Conservation (phyloP, 2,329 filamentous ascomycete genomes). For the Hypomyces rosellus region DNA sequence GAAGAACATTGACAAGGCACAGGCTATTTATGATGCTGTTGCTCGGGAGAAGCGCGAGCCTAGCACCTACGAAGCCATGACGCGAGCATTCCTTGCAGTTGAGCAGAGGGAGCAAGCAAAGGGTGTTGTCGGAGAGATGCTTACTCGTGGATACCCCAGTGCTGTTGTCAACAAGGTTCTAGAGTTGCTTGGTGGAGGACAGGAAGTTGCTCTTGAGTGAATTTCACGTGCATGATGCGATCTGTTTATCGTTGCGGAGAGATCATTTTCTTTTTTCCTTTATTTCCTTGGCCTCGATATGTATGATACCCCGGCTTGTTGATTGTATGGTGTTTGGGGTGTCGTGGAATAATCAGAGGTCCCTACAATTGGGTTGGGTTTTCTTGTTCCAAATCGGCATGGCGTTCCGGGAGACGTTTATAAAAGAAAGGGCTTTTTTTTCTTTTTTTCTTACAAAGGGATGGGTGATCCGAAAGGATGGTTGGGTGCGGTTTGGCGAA, state of each 20-base stretch:
- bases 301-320: slow-evolving; percentile 21
- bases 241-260: slow-evolving; percentile 9
- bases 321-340: slow-evolving; percentile 16
- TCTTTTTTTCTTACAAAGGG: slow-evolving; percentile 3
- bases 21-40: slow-evolving; percentile 73
- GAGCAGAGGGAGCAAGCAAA: slow-evolving; percentile 74
- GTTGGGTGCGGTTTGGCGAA: slow-evolving; percentile 11
- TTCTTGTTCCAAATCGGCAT: slow-evolving; percentile 1
- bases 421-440: slow-evolving; percentile 15
- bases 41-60: slow-evolving; percentile 77
- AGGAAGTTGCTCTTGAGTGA: slow-evolving; percentile 29
- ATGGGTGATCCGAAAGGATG: slow-evolving; percentile 5
- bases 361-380: slow-evolving; percentile 8
- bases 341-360: slow-evolving; percentile 14
- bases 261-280: slow-evolving; percentile 15
- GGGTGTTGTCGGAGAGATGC: slow-evolving; percentile 79
- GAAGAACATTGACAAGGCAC: slow-evolving; percentile 72
- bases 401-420: slow-evolving; percentile 17
- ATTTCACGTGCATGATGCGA: not conserved
- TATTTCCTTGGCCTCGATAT: slow-evolving; percentile 12
- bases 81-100: slow-evolving; percentile 78
- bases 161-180: slow-evolving; percentile 92
- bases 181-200: slow-evolving; percentile 68
- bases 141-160: slow-evolving; percentile 80
- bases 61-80: slow-evolving; percentile 99